phyloP scores from a whole-genome alignment of 768 basidiomycete genomes.

The Chalciporus chontae region DNA sequence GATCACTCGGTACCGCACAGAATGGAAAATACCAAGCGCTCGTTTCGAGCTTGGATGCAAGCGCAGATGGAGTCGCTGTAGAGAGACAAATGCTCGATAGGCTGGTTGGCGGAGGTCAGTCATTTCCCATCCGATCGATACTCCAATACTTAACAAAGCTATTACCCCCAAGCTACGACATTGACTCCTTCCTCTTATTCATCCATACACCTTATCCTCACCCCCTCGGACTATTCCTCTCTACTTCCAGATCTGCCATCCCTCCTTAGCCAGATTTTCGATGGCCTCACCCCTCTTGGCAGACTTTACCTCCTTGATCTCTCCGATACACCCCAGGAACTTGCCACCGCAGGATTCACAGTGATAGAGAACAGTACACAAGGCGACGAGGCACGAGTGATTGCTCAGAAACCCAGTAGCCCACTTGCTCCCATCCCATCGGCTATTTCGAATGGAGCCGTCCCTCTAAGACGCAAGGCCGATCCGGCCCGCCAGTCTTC shows the following conservation, averaged over 20 bases:
- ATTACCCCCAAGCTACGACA: slow-evolving; percentile 46
- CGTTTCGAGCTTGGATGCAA: slow-evolving; percentile 54
- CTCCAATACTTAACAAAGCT: neutral
- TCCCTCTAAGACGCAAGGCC: slow-evolving; percentile 52
- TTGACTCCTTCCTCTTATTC: slow-evolving; percentile 54
- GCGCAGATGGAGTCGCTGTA: slow-evolving; percentile 38
- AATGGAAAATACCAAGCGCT: slow-evolving; percentile 77
- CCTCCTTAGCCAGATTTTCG: slow-evolving; percentile 58
- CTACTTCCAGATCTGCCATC: slow-evolving; percentile 49
- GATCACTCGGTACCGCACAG: slow-evolving; percentile 73
- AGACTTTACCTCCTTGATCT: slow-evolving; percentile 65
- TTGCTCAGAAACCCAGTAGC: slow-evolving; percentile 70
- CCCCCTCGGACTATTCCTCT: slow-evolving; percentile 56
- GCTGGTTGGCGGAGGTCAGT: slow-evolving; percentile 70
- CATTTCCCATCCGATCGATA: no score
- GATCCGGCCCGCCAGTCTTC: slow-evolving; percentile 59
- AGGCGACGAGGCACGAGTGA: slow-evolving; percentile 41
- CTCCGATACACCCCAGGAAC: slow-evolving; percentile 49
- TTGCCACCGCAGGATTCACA: slow-evolving; percentile 64
- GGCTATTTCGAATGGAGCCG: slow-evolving; percentile 19
- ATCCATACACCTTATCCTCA: slow-evolving; percentile 66
- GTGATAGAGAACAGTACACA: slow-evolving; percentile 42
- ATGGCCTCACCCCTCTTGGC: slow-evolving; percentile 62
- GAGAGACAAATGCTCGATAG: slow-evolving; percentile 84
- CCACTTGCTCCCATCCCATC: slow-evolving; percentile 38